These are phyloP conservation scores for Lumnitzera littorea DNA, from an alignment of 345 rosid species.

Conservation along the genomic window DNA sequence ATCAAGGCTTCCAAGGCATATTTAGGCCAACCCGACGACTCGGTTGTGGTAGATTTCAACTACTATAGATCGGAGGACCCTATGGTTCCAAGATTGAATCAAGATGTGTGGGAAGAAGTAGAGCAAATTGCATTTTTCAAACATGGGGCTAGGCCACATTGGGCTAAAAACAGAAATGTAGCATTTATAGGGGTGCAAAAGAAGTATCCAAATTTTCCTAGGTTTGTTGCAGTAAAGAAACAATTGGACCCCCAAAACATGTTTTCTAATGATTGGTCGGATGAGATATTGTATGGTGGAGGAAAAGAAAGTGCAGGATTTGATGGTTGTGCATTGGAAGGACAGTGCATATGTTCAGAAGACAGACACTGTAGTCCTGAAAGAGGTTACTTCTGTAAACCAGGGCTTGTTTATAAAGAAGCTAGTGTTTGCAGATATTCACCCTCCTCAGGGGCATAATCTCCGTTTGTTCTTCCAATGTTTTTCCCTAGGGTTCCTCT, in stretches of 20 bases:
- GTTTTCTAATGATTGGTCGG: constrained; percentile 82
- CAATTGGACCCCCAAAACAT: constrained; percentile 53
- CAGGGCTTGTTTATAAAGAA: constrained; percentile 51
- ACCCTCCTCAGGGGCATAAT: constrained; percentile 5
- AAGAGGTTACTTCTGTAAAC: constrained; percentile 56
- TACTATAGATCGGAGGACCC: constrained; percentile 59
- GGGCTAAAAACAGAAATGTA: constrained; percentile 75
- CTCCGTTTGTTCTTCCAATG: too few species aligned
- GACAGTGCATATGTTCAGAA: constrained; percentile 74
- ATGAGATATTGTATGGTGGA: constrained; percentile 46
- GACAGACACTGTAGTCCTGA: constrained; percentile 66
- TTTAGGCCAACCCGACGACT: constrained; percentile 77
- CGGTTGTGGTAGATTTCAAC: constrained; percentile 69
- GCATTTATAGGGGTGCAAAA: constrained; percentile 53
- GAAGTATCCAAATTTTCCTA: constrained; percentile 39
- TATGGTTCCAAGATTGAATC: constrained; percentile 54
- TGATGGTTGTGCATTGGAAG: constrained; percentile 86
- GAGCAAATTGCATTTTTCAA: constrained; percentile 87
- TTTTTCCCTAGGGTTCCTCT: too few species aligned
- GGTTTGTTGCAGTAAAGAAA: constrained; percentile 49
- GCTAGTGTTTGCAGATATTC: constrained; percentile 73
- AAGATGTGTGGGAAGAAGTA: constrained; percentile 79
- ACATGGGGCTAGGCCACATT: constrained; percentile 76
- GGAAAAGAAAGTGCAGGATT: constrained; percentile 32
- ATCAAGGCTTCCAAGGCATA: constrained; percentile 67